Evolutionary conservation across 2,329 filamentous ascomycete genomes (phyloP), one percentile per base, ranked within the genome.

Genomic region (Celoporthe dispersa): DNA sequence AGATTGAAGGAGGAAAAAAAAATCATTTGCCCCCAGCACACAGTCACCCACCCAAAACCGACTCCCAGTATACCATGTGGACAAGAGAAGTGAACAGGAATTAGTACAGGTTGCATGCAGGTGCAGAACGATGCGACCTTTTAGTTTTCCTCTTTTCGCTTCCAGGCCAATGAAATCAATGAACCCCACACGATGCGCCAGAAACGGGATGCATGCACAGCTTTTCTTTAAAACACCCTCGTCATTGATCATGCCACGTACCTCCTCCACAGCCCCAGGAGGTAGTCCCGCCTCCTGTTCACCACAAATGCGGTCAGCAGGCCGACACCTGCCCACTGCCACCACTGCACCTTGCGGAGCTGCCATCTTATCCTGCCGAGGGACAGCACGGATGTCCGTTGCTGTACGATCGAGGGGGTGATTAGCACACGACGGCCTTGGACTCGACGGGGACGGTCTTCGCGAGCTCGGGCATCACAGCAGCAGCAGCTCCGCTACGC

Each of bases 271-370:
- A 71, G 37, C n/a, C 65, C 70, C 14, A 62, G 61, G n/a, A 71
- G 57, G 57, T 64, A 70, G 33, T 70, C 51, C 55, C 69, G 68
- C 66, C 66, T 68, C 66, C 61, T 65, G 37, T 35, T 64, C n/a
- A 67, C 55, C 9, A 66, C 64, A 39, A 72, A 51, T 2, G 63
- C 71, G 14, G 68, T 57, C 19, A 69, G 31, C 53, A 71, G 31
- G 28, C 71, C 69, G n/a, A 71, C 60, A 19, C 69, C 71, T 33
- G 69, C 69, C 71, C 71, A 72, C 31, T 72, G 71, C 71, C 71
- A 72, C 53, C 66, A 70, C 64, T 68, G 63, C 16, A 72, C 71
- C n/a, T 64, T 68, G 22, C 69, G 61, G 41, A 72, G 64, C 37
- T 66, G 51, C 71, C 71, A 71, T n/a, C 57, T 51, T 62, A 72